Conservation (phyloP, 768 basidiomycete genomes). For the Clitopilus hobsonii region DNA sequence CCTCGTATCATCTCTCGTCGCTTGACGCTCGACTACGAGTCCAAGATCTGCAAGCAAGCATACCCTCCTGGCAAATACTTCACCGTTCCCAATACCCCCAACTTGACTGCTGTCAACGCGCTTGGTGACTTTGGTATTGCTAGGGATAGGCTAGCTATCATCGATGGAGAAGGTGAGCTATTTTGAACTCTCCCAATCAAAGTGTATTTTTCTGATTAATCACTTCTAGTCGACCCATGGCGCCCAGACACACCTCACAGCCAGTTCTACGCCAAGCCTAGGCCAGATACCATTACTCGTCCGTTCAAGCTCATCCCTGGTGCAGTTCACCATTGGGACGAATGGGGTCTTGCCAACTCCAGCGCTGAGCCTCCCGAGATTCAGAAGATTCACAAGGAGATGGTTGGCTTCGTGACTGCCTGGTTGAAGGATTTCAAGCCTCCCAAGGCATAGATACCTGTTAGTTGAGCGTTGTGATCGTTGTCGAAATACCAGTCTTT, state of each 20-base stretch:
- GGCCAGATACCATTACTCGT: constrained; percentile 64
- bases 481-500: background rate
- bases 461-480: background rate
- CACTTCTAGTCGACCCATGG: constrained; percentile 80
- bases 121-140: constrained; percentile 84
- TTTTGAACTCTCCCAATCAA: background rate
- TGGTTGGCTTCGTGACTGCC: constrained; percentile 68
- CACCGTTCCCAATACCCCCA: constrained; percentile 66
- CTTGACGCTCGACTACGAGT: constrained; percentile 67
- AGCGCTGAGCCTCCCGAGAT: constrained; percentile 73
- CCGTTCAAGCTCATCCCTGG: constrained; percentile 88
- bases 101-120: constrained; percentile 76
- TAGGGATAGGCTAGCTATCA: constrained; percentile 78
- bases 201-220: background rate
- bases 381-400: constrained; percentile 72
- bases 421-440: constrained; percentile 60
- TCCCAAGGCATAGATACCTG: constrained; percentile 10
- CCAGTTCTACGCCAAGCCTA: constrained; percentile 51
- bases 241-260: constrained; percentile 83
- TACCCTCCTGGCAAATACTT: constrained; percentile 77
- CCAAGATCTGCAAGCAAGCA: constrained; percentile 71
- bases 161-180: constrained; percentile 80
- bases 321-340: constrained; percentile 71
- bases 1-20: constrained; percentile 78
- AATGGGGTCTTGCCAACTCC: constrained; percentile 67